Evolutionary conservation across 2,329 filamentous ascomycete genomes (phyloP), one percentile per base, ranked within the genome.

Genomic region (Clonostachys chloroleuca): DNA sequence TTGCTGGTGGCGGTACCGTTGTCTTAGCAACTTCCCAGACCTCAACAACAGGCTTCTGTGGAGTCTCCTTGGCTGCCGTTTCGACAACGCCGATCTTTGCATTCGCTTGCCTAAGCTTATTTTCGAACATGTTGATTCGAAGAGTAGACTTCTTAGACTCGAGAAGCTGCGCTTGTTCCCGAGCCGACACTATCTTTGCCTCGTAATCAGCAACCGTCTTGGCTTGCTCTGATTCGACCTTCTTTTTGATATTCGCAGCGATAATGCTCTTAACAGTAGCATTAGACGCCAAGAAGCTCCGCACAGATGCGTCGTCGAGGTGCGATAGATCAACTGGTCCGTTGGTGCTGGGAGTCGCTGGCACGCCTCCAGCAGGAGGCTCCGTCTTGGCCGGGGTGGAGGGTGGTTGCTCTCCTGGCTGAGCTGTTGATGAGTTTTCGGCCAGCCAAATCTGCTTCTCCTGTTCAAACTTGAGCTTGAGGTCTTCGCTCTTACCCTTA

Each of bases 11-110:
- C 36, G 14, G 14, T 8, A n/a, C 10, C 36, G 17, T n/a, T 17
- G 46, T 73, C 66, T 92, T 92, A 0, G 87, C 91, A 46, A 88
- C 71, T 52, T 86, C 83, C 88, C 89, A 96, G 1, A 96, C 92
- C 65, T 96, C 91, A 10, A 73, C 80, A 5, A 97, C 90, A 1
- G 91, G 82, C 61, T 83, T 84, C 57, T 92, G 77, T 1, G 92
- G 92, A 1, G 92, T 96, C 43, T 95, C 87, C n/a, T 77, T 78
- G 1, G 87, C 90, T 12, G 92, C 92, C 42, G 83, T 87, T 59
- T 91, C 80, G 5, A 97, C 87, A 2, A 94, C 81, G 2, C 80
- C 78, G 34, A 95, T 69, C 69, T 94, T 95, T 5, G 86, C 87
- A 44, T 76, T 75, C 0, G 84, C 81, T 9, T 72, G 69, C 51